phyloP scores from a whole-genome alignment of 108 stramenopile genomes.

The Licmophora abbreviata region DNA sequence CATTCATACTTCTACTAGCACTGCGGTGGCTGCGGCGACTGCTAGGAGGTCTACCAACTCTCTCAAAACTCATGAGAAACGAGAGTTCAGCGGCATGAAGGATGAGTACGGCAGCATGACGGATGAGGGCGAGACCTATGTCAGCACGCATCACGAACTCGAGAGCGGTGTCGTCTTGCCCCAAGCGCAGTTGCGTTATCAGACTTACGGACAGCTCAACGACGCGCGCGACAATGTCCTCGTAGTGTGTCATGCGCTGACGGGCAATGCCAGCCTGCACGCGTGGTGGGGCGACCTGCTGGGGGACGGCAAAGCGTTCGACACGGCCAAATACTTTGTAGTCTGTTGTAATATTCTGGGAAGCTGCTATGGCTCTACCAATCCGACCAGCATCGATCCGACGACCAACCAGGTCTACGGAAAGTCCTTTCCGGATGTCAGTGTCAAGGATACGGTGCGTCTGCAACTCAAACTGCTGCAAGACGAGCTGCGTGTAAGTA shows the following conservation, averaged over 20 bases:
- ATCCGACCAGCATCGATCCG: constrained; percentile 60
- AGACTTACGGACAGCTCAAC: constrained; percentile 87
- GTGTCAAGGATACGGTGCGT: constrained; percentile 80
- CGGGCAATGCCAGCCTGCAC: constrained; percentile 89
- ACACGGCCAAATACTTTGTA: constrained; percentile 85
- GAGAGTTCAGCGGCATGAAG: no score
- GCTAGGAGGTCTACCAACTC: background rate
- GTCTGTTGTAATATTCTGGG: constrained; percentile 89
- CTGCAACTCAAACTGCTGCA: constrained; percentile 70
- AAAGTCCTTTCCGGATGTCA: constrained; percentile 80
- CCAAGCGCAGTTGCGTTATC: constrained; percentile 79
- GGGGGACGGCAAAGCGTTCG: constrained; percentile 83
- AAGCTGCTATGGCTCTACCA: constrained; percentile 82
- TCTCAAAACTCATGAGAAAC: background rate
- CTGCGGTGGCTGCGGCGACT: background rate
- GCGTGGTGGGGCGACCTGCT: constrained; percentile 91
- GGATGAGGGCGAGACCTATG: constrained; percentile 59
- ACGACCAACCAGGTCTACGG: constrained; percentile 47
- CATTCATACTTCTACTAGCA: background rate
- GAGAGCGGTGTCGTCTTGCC: constrained; percentile 58
- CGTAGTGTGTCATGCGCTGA: constrained; percentile 92
- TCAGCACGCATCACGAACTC: constrained; percentile 35
- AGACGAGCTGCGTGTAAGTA: constrained; percentile 58
- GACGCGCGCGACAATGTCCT: constrained; percentile 75
- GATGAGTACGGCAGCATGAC: constrained; percentile 89